These are phyloP conservation scores for Penicillium crustosum DNA, from an alignment of 2,329 filamentous ascomycete genomes.

Conservation along the genomic window DNA sequence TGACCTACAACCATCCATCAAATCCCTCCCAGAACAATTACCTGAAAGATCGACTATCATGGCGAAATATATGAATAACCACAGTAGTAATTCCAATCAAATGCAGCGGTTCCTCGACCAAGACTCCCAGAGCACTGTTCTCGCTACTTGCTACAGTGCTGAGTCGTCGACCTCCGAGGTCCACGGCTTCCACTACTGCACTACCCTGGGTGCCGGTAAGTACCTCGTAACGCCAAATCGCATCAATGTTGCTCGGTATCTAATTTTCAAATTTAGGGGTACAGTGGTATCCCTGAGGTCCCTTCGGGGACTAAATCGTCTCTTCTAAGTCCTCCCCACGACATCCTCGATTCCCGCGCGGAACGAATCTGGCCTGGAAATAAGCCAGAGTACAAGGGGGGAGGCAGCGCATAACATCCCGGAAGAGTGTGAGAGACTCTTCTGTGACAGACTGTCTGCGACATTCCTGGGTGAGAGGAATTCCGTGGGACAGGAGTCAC, in stretches of 20 bases:
- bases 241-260: background rate
- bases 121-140: conserved; percentile 64
- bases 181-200: conserved; percentile 90
- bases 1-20: conserved; percentile 5
- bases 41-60: conserved; percentile 25
- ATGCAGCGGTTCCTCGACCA: conserved; percentile 60
- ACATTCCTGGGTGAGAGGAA: conserved; percentile 97
- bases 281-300: conserved; percentile 95
- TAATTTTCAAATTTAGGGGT: conserved; percentile 56
- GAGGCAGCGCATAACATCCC: conserved; percentile 95
- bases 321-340: conserved; percentile 85
- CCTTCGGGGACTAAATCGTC: conserved; percentile 81
- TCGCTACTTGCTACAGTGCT: conserved; percentile 89
- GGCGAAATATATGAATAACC: conserved; percentile 62
- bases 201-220: conserved; percentile 79
- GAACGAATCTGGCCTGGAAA: conserved; percentile 51
- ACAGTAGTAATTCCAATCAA: conserved; percentile 65
- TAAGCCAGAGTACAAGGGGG: conserved; percentile 61
- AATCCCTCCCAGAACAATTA: conserved; percentile 4
- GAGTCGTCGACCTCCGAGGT: conserved; percentile 67
- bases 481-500: conserved; percentile 72
- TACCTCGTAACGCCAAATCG: conserved; percentile 12
- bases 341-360: conserved; percentile 64
- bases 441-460: conserved; percentile 91
- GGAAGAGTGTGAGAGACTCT: conserved; percentile 99